Evolutionary conservation across 352 stramenopile species (phyloP).

Genomic region (Globisporangium cylindrosporum): DNA sequence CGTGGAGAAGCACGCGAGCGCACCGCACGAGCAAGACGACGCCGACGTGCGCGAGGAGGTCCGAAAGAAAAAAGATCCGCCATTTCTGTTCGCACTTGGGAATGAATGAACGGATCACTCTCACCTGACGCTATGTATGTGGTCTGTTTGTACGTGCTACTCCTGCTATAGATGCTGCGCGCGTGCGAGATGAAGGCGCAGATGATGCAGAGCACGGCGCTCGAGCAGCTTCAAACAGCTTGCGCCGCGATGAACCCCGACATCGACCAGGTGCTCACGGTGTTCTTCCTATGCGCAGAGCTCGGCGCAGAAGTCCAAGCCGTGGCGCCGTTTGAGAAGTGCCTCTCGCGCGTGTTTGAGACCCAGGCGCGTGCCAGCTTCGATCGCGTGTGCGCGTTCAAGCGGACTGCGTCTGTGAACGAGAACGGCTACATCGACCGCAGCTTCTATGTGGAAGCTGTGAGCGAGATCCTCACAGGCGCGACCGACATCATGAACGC

Average conservation of each 20-base stretch:
- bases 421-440: constrained; percentile 84
- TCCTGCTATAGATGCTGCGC: constrained; percentile 49
- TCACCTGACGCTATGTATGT: neutral
- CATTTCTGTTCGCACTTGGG: neutral
- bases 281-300: constrained; percentile 52
- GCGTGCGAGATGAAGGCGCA: constrained; percentile 71
- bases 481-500: constrained; percentile 80
- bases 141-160: neutral
- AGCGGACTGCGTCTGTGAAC: constrained; percentile 59
- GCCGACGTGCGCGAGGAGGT: constrained; percentile 65
- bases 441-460: constrained; percentile 72
- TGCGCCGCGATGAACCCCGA: constrained; percentile 36
- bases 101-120: neutral
- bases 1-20: constrained; percentile 8
- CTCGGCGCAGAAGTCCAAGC: constrained; percentile 33
- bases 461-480: constrained; percentile 68
- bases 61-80: neutral
- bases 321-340: constrained; percentile 33
- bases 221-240: constrained; percentile 40
- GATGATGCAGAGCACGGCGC: constrained; percentile 31
- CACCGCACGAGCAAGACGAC: constrained; percentile 17
- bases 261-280: constrained; percentile 45
- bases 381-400: constrained; percentile 46
- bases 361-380: constrained; percentile 50
- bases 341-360: constrained; percentile 52